A percentile compares a stretch with the other conserved stretches of the same genome.
These are phyloP conservation scores for Trichosporon sp. DNA, from an alignment of 1,284 basidiomycete genomes.

Conservation along the genomic window DNA sequence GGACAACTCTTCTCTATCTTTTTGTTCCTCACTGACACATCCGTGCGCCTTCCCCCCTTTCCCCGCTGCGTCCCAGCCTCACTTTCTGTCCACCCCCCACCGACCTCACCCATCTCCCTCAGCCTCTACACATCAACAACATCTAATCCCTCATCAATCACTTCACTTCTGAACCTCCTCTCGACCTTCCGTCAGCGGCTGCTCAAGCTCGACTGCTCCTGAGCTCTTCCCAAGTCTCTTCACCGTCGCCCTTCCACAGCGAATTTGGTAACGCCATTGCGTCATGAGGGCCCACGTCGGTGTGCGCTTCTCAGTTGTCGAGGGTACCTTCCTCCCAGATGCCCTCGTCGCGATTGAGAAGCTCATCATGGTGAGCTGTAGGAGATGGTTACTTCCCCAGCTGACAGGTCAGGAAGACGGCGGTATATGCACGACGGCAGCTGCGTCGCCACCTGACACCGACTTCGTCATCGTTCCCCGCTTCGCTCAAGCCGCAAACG, in stretches of 20 bases:
- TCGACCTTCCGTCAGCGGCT: not conserved
- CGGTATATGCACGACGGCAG: not conserved
- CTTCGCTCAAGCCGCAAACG: not conserved
- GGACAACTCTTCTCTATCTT: not conserved
- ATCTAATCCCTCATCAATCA: not conserved
- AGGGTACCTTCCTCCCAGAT: constrained; percentile 1
- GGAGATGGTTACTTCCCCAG: too few relatives aligned
- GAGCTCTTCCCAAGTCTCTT: not conserved
- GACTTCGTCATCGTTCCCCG: constrained; percentile 2
- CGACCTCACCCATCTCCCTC: not conserved
- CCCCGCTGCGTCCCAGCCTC: not conserved
- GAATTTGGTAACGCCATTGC: not conserved
- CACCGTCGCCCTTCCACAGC: not conserved
- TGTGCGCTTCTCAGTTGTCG: not conserved
- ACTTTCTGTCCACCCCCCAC: too few relatives aligned
- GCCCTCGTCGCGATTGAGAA: not conserved
- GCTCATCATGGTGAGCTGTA: not conserved
- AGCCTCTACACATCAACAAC: not conserved
- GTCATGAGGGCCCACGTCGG: constrained; percentile 9
- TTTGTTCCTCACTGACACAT: constrained; percentile 2
- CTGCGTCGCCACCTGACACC: not conserved
- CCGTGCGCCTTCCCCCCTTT: constrained; percentile 9
- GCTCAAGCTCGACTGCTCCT: not conserved
- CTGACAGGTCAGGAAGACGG: not conserved
- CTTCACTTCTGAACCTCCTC: too few relatives aligned